Conservation (phyloP, 225 moss, liverwort and hornwort species). For the Anthoceros angustus region DNA sequence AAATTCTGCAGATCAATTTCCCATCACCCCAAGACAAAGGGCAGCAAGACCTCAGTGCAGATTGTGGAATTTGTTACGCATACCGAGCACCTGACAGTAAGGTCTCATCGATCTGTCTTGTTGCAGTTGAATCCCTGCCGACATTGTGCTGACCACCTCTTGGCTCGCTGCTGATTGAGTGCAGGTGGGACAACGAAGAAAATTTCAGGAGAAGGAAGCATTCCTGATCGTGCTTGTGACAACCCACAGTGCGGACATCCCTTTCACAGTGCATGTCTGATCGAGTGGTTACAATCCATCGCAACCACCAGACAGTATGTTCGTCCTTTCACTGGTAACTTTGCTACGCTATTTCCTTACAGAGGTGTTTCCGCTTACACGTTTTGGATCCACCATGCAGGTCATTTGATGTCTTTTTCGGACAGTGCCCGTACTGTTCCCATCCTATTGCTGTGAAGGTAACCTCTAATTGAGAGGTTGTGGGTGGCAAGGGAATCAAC, state of each 20-base stretch:
- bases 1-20: slow-evolving; percentile 43
- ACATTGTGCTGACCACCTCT: background rate
- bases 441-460: slow-evolving; percentile 69
- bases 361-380: background rate
- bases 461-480: background rate
- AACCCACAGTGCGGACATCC: slow-evolving; percentile 65
- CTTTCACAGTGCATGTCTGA: slow-evolving; percentile 57
- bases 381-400: slow-evolving; percentile 16
- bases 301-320: slow-evolving; percentile 65
- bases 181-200: slow-evolving; percentile 19
- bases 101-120: background rate
- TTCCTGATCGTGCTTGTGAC: slow-evolving; percentile 74
- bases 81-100: slow-evolving; percentile 68
- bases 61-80: slow-evolving; percentile 76
- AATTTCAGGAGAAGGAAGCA: slow-evolving; percentile 27
- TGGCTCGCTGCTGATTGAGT: slow-evolving; percentile 18
- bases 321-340: background rate
- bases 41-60: slow-evolving; percentile 60
- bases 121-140: background rate
- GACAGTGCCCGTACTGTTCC: slow-evolving; percentile 74
- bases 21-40: slow-evolving; percentile 52
- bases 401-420: slow-evolving; percentile 72
- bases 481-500: too few species aligned
- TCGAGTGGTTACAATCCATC: slow-evolving; percentile 71
- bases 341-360: background rate